Base-by-base conservation (phyloP, 2,329 filamentous ascomycete genomes). In the Colletotrichum graminicola region DNA sequence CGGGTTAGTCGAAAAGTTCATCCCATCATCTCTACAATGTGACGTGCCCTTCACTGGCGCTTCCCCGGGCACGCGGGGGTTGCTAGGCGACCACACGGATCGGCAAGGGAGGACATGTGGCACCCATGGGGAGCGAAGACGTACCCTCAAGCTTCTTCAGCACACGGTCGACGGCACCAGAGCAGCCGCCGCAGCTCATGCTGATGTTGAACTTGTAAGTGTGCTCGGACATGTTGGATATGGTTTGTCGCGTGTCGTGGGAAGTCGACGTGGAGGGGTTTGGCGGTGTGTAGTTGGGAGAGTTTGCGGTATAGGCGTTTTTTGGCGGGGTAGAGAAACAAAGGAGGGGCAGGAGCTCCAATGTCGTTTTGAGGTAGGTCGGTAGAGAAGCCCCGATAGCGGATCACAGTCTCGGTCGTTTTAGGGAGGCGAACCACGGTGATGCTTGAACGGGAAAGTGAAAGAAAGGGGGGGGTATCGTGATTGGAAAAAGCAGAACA, bases 171-270 rank as follows among this genome's bases (percentile, higher is more conserved):
- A 99, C 88, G 76, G 96, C 96, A 78, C 95, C 94, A 56, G 95
- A 98, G 91, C 96, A 99, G 82, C 96, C 96, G 80, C 93, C 90
- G 85, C 96, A 99, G 87, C 87, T 93, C 96, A 99, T 99, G 83
- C 86, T 88, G 82, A 98, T 90, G 83, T 95, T 91, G 88, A 98
- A 98, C 83, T 96, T 94, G 92, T 98, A 98, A 76, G 90, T 93
- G 87, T 97, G 94, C 77, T 93, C 93, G 72, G 91, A 85, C 93
- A 95, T 94, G 78, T 76, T 86, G 78, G 68, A 43, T 65, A 63
- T 75, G 65, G 60, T 18, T 55, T 55, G 26, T 64, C 26, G 36
- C 55, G 47, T 51, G 23, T 55, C 45, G 23, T 51, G 23, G 59
- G 51, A 12, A n/a, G 18, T 54, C 23, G 32, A 47, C 18, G 29